phyloP scores from a whole-genome alignment of 169 alveolate species.

The Plasmodium chabaudi region DNA sequence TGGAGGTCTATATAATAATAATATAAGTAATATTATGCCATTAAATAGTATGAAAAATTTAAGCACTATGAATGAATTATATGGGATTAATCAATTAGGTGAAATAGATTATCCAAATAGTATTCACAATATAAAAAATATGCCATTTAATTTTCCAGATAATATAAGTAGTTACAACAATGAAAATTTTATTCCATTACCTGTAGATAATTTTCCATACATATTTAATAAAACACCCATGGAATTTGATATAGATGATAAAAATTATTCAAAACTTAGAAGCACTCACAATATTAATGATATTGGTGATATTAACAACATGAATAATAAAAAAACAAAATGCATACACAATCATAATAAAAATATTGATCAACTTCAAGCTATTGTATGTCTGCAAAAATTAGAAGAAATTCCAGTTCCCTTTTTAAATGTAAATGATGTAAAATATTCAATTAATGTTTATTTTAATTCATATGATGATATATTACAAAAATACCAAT shows the following conservation, averaged over 20 bases:
- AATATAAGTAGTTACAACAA: neutral
- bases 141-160: slow-evolving; percentile 8
- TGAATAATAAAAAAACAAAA: neutral
- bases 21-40: neutral
- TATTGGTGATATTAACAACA: neutral
- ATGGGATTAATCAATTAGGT: neutral
- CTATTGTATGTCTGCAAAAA: slow-evolving; percentile 76
- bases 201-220: slow-evolving; percentile 8
- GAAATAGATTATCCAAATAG: slow-evolving; percentile 1
- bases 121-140: neutral
- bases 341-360: slow-evolving; percentile 4
- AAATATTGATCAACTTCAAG: slow-evolving; percentile 41
- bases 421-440: slow-evolving; percentile 57
- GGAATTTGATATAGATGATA: slow-evolving; percentile 6
- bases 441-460: slow-evolving; percentile 80
- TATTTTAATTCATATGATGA: slow-evolving; percentile 83
- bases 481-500: slow-evolving; percentile 77
- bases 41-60: slow-evolving; percentile 2
- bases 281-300: neutral
- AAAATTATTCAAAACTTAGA: slow-evolving; percentile 28
- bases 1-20: slow-evolving; percentile 14
- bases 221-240: slow-evolving; percentile 3
- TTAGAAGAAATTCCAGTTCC: slow-evolving; percentile 82
- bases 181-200: slow-evolving; percentile 11
- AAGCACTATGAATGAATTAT: neutral